These are phyloP conservation scores for Marasmius tenuissimus DNA, from an alignment of 1,284 basidiomycete species.

Conservation along the genomic window DNA sequence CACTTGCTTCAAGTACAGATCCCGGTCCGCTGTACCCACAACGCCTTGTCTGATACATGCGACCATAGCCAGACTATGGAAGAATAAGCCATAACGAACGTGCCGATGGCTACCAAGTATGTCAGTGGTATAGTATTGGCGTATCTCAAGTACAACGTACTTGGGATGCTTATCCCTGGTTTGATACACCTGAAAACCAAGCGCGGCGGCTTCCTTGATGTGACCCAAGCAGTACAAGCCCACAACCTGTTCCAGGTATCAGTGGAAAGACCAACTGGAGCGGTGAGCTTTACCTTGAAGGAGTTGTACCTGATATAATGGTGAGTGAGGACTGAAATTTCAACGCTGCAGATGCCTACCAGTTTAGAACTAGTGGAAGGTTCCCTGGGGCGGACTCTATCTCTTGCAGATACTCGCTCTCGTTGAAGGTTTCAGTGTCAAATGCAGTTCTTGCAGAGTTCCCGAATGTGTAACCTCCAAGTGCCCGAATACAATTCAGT, in stretches of 20 bases:
- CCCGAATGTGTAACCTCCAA: constrained; percentile 57
- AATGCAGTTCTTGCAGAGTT: constrained; percentile 51
- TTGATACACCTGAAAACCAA: constrained; percentile 62
- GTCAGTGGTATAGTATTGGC: background rate
- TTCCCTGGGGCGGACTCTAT: constrained; percentile 46
- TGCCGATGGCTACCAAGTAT: constrained; percentile 54
- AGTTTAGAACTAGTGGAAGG: constrained; percentile 52
- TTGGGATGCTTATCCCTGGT: constrained; percentile 61
- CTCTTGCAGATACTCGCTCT: constrained; percentile 48
- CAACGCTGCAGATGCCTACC: constrained; percentile 36
- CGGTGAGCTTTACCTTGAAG: constrained; percentile 48
- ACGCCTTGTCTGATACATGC: constrained; percentile 50
- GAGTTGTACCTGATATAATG: constrained; percentile 53
- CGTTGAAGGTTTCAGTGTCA: constrained; percentile 60
- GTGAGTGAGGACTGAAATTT: background rate
- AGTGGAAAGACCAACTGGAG: too few species aligned
- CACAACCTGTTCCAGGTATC: constrained; percentile 42
- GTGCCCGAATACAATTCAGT: constrained; percentile 60
- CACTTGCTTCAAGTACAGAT: constrained; percentile 54
- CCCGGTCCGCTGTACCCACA: constrained; percentile 35
- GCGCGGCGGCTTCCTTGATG: constrained; percentile 52
- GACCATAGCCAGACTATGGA: constrained; percentile 64
- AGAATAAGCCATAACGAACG: constrained; percentile 64
- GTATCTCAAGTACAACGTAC: constrained; percentile 32
- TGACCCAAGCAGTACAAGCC: constrained; percentile 62